Evolutionary conservation across 228 moss, liverwort and hornwort genomes (phyloP).

Genomic region (Sphagnum fallax): DNA sequence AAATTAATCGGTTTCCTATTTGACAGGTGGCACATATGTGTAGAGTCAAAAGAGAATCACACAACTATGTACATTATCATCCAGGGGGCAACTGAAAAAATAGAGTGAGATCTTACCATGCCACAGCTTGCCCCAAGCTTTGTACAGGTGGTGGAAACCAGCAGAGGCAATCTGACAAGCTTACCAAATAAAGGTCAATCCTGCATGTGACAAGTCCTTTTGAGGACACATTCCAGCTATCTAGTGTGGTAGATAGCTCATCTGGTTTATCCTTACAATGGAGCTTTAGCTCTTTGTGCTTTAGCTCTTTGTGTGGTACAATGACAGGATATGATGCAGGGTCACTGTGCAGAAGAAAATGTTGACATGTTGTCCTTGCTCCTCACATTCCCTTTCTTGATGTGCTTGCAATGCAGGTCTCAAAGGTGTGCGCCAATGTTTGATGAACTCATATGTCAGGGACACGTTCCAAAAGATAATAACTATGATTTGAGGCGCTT

Average conservation of each 20-base stretch:
- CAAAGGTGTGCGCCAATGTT: background rate
- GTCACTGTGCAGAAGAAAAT: conserved; percentile 16
- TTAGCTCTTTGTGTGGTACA: conserved; percentile 27
- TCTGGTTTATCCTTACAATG: conserved; percentile 14
- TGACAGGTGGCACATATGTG: conserved; percentile 29
- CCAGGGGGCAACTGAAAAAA: conserved; percentile 16
- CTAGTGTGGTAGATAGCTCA: conserved; percentile 10
- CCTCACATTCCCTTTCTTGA: background rate
- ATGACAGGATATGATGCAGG: conserved; percentile 7
- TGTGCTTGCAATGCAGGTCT: conserved; percentile 1
- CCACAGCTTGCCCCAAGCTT: conserved; percentile 17
- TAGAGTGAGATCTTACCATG: conserved; percentile 6
- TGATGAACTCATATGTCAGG: conserved; percentile 7
- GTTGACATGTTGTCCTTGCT: conserved; percentile 23
- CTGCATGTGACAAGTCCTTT: conserved; percentile 32
- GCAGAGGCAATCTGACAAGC: conserved; percentile 23
- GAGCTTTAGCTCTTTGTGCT: conserved; percentile 12
- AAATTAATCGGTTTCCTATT: conserved; percentile 24
- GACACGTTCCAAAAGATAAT: conserved; percentile 2
- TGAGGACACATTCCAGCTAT: conserved; percentile 9
- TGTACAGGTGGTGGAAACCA: conserved; percentile 33
- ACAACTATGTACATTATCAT: conserved; percentile 37
- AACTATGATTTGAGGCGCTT: conserved; percentile 45
- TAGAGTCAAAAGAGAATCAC: conserved; percentile 34
- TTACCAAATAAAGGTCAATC: conserved; percentile 24